Conservation (phyloP, 257 asterid genomes). For the Vinca minor region DNA sequence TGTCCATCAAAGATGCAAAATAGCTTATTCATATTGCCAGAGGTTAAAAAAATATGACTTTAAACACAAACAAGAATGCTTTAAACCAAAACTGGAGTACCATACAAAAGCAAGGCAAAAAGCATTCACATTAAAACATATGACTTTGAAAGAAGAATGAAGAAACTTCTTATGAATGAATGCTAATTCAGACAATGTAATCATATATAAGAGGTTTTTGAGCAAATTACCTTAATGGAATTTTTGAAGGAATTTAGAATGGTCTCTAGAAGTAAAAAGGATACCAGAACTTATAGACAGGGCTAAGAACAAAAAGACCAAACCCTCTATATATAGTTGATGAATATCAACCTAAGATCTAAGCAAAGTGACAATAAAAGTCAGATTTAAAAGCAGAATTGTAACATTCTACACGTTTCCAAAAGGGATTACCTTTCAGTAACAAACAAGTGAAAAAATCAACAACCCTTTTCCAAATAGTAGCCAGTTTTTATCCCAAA, state of each 20-base stretch:
- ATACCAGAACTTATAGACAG: constrained; percentile 1
- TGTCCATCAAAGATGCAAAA: not conserved
- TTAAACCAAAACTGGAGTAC: not conserved
- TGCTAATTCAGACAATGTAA: not conserved
- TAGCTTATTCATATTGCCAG: not conserved
- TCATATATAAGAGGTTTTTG: not conserved
- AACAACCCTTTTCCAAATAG: not conserved
- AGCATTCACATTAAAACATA: not conserved
- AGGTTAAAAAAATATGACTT: not conserved
- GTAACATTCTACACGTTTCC: constrained; percentile 29
- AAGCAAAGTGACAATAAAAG: constrained; percentile 29
- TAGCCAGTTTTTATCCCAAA: too few species aligned
- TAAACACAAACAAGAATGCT: not conserved
- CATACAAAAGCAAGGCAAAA: not conserved
- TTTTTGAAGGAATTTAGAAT: constrained; percentile 1
- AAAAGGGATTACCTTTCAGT: constrained; percentile 30
- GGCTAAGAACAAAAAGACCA: constrained; percentile 7
- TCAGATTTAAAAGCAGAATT: constrained; percentile 22
- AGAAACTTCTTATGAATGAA: not conserved
- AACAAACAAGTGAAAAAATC: constrained; percentile 23
- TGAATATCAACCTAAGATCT: constrained; percentile 17
- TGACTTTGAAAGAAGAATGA: not conserved
- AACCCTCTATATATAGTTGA: constrained; percentile 23
- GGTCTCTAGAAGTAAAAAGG: not conserved
- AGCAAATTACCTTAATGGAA: constrained; percentile 10